A percentile compares a stretch with the other conserved stretches of the same genome.
Evolutionary conservation across 2,329 filamentous ascomycete species (phyloP).

Genomic region (Cladosporium cucumerinum): DNA sequence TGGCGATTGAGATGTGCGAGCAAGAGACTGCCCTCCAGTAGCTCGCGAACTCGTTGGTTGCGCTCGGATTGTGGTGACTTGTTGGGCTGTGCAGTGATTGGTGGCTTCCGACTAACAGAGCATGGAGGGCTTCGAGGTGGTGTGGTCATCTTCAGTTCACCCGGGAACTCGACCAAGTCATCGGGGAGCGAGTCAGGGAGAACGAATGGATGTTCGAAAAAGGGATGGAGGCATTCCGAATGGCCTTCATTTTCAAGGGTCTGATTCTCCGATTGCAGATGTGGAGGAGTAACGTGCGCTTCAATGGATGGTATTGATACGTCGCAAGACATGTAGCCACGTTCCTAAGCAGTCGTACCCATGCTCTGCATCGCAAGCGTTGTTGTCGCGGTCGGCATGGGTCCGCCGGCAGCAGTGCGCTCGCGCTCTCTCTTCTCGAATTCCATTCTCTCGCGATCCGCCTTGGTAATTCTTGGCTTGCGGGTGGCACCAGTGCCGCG

Average conservation of each 20-base stretch:
- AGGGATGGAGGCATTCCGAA: neutral
- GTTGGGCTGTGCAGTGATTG: neutral
- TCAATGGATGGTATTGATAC: neutral
- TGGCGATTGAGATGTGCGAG: neutral
- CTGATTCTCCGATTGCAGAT: neutral
- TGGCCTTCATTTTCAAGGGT: neutral
- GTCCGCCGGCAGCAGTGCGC: conserved; percentile 37
- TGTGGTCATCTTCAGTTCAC: too few species aligned
- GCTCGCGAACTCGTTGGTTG: neutral
- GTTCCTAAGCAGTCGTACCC: conserved; percentile 10
- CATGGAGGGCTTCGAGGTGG: neutral
- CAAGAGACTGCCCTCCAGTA: neutral
- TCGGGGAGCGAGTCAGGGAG: neutral
- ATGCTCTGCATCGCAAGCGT: conserved; percentile 14
- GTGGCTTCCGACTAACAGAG: neutral
- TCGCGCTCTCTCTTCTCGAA: conserved; percentile 76
- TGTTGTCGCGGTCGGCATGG: conserved; percentile 2
- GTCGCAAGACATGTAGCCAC: neutral
- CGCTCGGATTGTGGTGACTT: neutral
- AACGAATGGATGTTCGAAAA: neutral
- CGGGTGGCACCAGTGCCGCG: conserved; percentile 70
- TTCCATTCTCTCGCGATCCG: conserved; percentile 76
- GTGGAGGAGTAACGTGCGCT: neutral
- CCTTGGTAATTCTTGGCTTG: conserved; percentile 83
- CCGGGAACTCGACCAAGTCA: neutral